Evolutionary conservation across 805 yeast genomes (phyloP).

Genomic region (Kodamaea laetipori): DNA sequence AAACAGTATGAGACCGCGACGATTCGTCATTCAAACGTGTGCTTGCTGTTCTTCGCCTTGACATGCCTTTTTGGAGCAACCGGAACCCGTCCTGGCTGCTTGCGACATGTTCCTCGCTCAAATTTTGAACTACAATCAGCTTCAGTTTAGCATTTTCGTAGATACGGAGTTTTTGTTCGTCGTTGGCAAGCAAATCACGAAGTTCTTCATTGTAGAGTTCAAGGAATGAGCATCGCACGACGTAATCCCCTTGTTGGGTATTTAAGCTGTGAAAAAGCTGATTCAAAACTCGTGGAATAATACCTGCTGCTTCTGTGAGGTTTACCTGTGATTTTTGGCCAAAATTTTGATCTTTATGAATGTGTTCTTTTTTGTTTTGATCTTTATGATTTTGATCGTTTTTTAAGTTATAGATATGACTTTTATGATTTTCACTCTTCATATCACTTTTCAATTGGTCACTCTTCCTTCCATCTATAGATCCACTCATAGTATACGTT

Average conservation of each 20-base stretch:
- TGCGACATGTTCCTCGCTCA: conserved; percentile 60
- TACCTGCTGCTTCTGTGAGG: conserved; percentile 50
- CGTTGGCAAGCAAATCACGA: conserved; percentile 65
- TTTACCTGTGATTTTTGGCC: too few relatives aligned
- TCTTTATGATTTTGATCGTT: background rate
- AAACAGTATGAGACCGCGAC: conserved; percentile 77
- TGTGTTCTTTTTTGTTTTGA: background rate
- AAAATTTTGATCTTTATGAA: conserved; percentile 1
- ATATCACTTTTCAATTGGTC: too few relatives aligned
- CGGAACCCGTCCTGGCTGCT: conserved; percentile 58
- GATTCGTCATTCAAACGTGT: conserved; percentile 75
- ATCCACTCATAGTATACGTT: conserved; percentile 71
- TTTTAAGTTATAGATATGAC: too few relatives aligned
- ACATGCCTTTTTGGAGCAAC: conserved; percentile 57
- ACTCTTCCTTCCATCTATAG: background rate
- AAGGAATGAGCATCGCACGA: conserved; percentile 76
- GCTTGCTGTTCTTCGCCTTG: conserved; percentile 63
- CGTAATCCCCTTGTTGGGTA: conserved; percentile 47
- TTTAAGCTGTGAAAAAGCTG: conserved; percentile 54
- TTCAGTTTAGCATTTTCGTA: conserved; percentile 29
- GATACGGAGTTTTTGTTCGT: conserved; percentile 39
- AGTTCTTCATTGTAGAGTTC: conserved; percentile 89
- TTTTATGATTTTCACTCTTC: background rate
- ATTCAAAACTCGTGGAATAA: conserved; percentile 51
- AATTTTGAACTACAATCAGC: conserved; percentile 57